Conservation (phyloP, 2,329 filamentous ascomycete genomes). For the Hypoxylon sp. region DNA sequence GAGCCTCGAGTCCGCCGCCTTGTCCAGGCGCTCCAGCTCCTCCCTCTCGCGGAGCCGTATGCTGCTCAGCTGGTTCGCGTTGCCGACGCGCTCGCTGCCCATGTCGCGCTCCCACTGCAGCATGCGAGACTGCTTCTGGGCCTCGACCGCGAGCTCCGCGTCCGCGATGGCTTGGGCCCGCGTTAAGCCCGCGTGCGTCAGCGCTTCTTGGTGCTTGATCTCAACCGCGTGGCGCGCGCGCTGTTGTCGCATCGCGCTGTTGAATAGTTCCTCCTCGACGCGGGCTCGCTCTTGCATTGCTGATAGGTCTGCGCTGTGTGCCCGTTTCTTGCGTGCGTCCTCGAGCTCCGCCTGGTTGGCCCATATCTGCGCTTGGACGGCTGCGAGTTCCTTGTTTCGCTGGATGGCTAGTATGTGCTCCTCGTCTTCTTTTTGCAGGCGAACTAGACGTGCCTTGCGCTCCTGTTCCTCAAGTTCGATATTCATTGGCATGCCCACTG, state of each 20-base stretch:
- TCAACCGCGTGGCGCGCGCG: constrained; percentile 56
- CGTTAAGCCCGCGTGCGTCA: constrained; percentile 64
- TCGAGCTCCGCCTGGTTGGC: constrained; percentile 66
- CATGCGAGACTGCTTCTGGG: constrained; percentile 60
- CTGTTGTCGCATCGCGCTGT: constrained; percentile 56
- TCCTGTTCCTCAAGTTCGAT: constrained; percentile 66
- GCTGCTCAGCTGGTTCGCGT: constrained; percentile 65
- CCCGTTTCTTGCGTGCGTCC: constrained; percentile 64
- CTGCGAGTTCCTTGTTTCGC: constrained; percentile 67
- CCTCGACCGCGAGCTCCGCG: constrained; percentile 64
- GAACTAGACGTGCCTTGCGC: constrained; percentile 63
- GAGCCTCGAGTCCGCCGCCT: constrained; percentile 62
- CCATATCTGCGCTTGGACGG: constrained; percentile 66
- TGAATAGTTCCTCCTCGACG: constrained; percentile 63
- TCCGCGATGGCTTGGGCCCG: constrained; percentile 63
- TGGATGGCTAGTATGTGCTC: constrained; percentile 65
- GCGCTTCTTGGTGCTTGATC: constrained; percentile 63
- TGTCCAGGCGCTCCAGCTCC: constrained; percentile 66
- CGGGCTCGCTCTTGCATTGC: constrained; percentile 62
- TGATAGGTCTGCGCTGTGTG: constrained; percentile 62
- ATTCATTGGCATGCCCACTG: constrained; percentile 66
- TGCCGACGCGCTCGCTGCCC: constrained; percentile 63
- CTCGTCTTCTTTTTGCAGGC: constrained; percentile 63
- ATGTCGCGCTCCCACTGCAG: constrained; percentile 66
- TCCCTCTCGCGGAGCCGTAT: constrained; percentile 67